Conservation (phyloP, 306 rosid species). For the Luffa aegyptiaca region DNA sequence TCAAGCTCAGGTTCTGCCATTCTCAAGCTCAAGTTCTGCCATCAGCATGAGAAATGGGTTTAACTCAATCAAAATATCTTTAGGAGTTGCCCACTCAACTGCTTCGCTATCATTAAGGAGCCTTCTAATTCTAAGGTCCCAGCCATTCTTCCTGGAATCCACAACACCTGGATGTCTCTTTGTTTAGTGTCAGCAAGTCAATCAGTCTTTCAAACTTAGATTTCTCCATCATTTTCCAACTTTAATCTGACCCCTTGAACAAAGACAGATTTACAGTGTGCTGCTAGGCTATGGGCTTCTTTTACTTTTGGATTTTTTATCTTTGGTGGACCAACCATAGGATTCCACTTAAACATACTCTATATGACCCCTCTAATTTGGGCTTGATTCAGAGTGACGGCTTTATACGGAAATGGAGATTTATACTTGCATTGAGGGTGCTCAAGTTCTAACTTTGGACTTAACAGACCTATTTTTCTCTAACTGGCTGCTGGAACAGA, state of each 20-base stretch:
- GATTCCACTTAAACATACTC: background rate
- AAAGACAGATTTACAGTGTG: background rate
- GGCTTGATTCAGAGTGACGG: background rate
- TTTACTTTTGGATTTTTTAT: background rate
- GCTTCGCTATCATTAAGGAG: background rate
- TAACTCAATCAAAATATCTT: background rate
- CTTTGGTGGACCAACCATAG: background rate
- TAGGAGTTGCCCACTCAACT: background rate
- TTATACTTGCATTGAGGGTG: background rate
- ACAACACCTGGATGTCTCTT: background rate
- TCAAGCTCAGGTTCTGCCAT: background rate
- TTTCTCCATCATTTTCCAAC: background rate
- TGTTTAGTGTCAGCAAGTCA: background rate
- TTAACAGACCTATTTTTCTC: background rate
- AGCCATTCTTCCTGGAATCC: background rate
- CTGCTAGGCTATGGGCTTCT: background rate
- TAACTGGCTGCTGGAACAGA: background rate
- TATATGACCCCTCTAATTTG: background rate
- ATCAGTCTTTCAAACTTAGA: background rate
- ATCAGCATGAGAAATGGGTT: background rate
- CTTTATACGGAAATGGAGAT: background rate
- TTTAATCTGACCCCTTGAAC: background rate
- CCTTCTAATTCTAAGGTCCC: background rate
- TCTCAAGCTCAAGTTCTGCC: background rate
- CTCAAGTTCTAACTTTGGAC: background rate